Evolutionary conservation across 805 yeast genomes (phyloP).

Genomic region (Scheffersomyces stipitis): DNA sequence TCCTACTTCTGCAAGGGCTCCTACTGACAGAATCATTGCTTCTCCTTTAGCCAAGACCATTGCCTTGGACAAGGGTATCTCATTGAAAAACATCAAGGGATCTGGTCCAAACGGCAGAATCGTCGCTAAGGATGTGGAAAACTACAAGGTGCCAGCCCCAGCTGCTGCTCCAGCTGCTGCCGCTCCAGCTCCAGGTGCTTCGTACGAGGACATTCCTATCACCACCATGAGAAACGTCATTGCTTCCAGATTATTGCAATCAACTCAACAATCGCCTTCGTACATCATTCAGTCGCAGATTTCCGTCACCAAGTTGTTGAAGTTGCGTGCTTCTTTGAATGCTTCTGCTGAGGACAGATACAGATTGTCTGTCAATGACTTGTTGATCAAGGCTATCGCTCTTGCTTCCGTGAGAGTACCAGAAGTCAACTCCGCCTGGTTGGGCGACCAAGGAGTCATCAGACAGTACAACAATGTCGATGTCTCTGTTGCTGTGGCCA

Average conservation of each 20-base stretch:
- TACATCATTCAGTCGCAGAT: conserved; percentile 87
- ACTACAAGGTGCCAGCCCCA: conserved; percentile 49
- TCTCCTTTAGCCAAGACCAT: conserved; percentile 93
- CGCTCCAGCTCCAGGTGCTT: conserved; percentile 50
- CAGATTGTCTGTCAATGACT: conserved; percentile 91
- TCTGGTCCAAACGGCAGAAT: conserved; percentile 96
- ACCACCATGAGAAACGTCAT: conserved; percentile 92
- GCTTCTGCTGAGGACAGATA: conserved; percentile 81
- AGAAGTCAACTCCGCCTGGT: conserved; percentile 91
- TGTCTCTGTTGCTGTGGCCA: conserved; percentile 97
- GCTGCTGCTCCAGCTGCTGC: conserved; percentile 46
- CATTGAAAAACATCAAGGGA: conserved; percentile 82
- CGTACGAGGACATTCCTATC: conserved; percentile 81
- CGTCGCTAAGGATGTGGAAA: conserved; percentile 85
- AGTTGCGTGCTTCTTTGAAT: conserved; percentile 88
- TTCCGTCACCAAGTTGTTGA: conserved; percentile 85
- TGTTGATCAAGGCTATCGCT: conserved; percentile 91
- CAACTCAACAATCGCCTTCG: conserved; percentile 85
- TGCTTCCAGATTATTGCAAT: conserved; percentile 81
- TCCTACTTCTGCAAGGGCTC: conserved; percentile 37
- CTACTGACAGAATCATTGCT: conserved; percentile 76
- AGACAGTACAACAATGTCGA: conserved; percentile 92
- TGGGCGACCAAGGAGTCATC: conserved; percentile 83
- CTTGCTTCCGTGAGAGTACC: conserved; percentile 89
- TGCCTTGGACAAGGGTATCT: conserved; percentile 89